Conservation (phyloP, 768 basidiomycete genomes). For the Tricholoma bakamatsutake region DNA sequence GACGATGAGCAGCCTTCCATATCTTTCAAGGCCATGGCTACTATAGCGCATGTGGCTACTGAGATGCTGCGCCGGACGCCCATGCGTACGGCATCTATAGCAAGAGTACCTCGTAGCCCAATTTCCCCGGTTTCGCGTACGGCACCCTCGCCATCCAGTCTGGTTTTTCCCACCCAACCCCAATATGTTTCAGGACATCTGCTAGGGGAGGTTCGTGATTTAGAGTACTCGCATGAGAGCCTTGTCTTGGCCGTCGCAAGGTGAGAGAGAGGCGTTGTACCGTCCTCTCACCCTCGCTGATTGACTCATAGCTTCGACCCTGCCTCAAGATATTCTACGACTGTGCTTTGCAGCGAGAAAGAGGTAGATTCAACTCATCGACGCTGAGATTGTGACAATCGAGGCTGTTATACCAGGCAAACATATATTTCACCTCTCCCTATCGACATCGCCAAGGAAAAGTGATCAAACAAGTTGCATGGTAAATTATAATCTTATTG, state of each 20-base stretch:
- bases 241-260: slow-evolving; percentile 7
- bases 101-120: background rate
- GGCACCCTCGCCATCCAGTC: background rate
- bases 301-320: slow-evolving; percentile 5
- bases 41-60: background rate
- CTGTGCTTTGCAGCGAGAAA: background rate
- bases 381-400: background rate
- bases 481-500: background rate
- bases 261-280: background rate
- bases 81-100: background rate
- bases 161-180: background rate
- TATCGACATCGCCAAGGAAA: background rate
- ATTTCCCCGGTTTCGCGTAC: background rate
- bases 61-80: background rate
- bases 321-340: background rate
- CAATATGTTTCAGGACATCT: background rate
- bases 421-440: background rate
- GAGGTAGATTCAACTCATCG: background rate
- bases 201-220: slow-evolving; percentile 7
- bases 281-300: background rate
- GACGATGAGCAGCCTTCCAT: background rate
- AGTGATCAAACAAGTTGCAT: slow-evolving; percentile 7
- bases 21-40: background rate
- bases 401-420: background rate
- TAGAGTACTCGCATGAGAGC: slow-evolving; percentile 12